Evolutionary conservation across 208 protist genomes (phyloP).

Genomic region (Leishmania major): DNA sequence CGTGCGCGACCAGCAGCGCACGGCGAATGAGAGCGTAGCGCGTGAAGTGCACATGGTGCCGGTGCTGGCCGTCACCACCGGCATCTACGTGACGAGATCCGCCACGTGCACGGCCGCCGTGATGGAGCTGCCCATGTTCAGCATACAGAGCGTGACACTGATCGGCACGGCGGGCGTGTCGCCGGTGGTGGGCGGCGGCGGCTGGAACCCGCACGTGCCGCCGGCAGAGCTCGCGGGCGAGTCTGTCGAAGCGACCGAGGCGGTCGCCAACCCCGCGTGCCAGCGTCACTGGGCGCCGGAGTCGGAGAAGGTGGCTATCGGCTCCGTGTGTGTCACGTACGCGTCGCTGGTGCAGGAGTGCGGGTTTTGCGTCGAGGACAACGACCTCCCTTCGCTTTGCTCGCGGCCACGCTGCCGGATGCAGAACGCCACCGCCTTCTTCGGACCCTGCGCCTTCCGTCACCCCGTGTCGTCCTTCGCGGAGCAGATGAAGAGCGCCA

Average conservation of each 20-base stretch:
- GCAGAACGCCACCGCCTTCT: constrained; percentile 45
- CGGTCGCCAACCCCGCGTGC: constrained; percentile 28
- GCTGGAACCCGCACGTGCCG: constrained; percentile 34
- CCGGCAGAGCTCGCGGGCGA: background rate
- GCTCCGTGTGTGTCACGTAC: constrained; percentile 65
- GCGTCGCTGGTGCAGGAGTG: constrained; percentile 54
- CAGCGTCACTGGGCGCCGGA: constrained; percentile 31
- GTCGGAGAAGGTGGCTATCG: constrained; percentile 43
- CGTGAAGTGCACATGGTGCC: constrained; percentile 29
- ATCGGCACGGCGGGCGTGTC: constrained; percentile 59
- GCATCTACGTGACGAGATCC: constrained; percentile 46
- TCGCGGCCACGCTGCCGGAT: constrained; percentile 49
- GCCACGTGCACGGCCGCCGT: constrained; percentile 47
- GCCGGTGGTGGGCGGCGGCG: constrained; percentile 56
- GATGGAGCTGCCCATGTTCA: constrained; percentile 49
- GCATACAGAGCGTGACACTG: constrained; percentile 44
- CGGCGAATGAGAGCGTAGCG: constrained; percentile 7
- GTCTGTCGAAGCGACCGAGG: constrained; percentile 23
- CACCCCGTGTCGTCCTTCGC: constrained; percentile 40
- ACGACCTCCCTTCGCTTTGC: constrained; percentile 41
- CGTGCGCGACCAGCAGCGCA: constrained; percentile 25
- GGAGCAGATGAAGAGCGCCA: constrained; percentile 44
- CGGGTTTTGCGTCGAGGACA: constrained; percentile 51
- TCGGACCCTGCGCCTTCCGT: constrained; percentile 45
- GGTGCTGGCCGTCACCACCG: constrained; percentile 53